Base-by-base conservation (phyloP, 176 grass and related monocot genomes). In the Lolium rigidum region DNA sequence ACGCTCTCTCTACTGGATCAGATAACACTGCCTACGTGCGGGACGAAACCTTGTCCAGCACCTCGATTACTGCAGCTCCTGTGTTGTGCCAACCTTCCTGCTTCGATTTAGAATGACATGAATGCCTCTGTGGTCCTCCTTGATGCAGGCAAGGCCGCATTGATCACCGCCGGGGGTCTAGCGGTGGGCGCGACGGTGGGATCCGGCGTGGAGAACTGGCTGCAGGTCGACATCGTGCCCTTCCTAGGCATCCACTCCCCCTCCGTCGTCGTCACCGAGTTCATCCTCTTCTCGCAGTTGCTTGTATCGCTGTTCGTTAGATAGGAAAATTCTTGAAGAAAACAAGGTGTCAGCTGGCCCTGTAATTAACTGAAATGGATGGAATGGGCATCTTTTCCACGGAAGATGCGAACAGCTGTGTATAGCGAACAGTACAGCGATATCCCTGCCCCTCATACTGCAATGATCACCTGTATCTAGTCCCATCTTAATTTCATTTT, bases 171-270 rank as follows among this genome's bases (percentile, higher is more conserved):
- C 0, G 94, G 97, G 9, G 92, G 97, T 13, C 87, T 99, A 62
- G 92, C 85, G 44, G 87, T 92, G 17, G 94, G 97, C 38, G 97
- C 90, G 0, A 90, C 82, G 54, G 79, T 94, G 1, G 97, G 97
- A 70, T 97, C 97, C 74, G 86, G 87, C 65, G 83, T 94, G 9
- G 97, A 99, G 87, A 91, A 78, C 82, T 99, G 89, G 85, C 88
- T 99, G 80, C 97, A 97, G 88, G 97, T 99, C 47, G 97, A 99
- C 86, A 76, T 99, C 26, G 89, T 97, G 54, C 92, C 94, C 50
- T 94, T 99, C 77, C 75, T 94, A 14, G 94, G 94, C 59, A 93
- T 99, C 78, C 94, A 92, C 68, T 99, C 97, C 13, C 97, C 94
- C 2, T 85, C 97, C 6, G 90, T 99, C 5, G 83, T 99, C 67